Base-by-base conservation (phyloP, 306 rosid genomes). In the Trichosanthes truncata region DNA sequence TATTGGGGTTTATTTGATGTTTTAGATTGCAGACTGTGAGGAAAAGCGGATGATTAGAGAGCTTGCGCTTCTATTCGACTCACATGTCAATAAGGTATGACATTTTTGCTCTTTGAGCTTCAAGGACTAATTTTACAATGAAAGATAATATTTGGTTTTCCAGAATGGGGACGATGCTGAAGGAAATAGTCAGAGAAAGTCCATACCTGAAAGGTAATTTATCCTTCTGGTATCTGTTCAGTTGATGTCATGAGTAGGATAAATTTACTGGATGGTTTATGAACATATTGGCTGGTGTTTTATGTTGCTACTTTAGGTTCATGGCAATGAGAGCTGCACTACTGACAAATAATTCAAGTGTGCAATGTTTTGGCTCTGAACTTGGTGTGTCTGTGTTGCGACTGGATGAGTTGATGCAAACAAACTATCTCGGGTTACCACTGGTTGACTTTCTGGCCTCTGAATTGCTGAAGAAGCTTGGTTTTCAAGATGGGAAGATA, bases 241-340 rank as follows among this genome's bases (percentile, higher is more conserved):
- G 67, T 38, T 57, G 77, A 52, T 80, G 76, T 72, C 67, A 14
- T 63, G 25, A 55, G 38, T 61, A 9, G 80, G 78, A 25, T 13
- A 12, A 5, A 0, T 59, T 57, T 31, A 29, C 12, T 51, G 55
- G 73, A 15, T 61, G 18, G 35, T 48, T 79, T 46, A 26, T 49
- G 36, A 29, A 13, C 25, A 55, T 38, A 59, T 81, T 43, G 79
- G 62, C 74, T 80, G 40, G 82, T 85, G 21, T 41, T 10, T 80
- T 84, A 53, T 61, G 71, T 82, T 17, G 60, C n/a, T 48, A 71
- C 76, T 82, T 81, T 87, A 96, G 99, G 86, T 93, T 96, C 84
- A 93, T 96, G 97, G 98, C 96, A 86, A 89, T 96, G 96, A 96
- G 89, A 88, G 94, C 92, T 59, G 92, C 93, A 74, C 23, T 96